Base-by-base conservation (phyloP, 345 rosid genomes). In the Gossypium stocksii region DNA sequence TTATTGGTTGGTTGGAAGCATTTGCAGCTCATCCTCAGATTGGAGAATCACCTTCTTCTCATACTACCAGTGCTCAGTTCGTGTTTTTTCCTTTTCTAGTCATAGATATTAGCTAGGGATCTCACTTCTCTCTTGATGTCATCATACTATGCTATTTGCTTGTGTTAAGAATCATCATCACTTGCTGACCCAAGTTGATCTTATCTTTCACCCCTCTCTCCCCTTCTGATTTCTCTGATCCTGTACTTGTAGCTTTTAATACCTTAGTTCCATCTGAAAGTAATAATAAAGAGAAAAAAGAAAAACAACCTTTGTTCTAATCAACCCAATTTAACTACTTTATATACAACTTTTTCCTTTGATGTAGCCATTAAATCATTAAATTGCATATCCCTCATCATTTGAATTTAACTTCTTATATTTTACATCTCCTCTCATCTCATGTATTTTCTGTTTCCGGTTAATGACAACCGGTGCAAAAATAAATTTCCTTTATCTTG, bases 1-100 rank as follows among this genome's bases (percentile, higher is more conserved):
- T 95, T 17, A 70, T 80, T 78, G 94, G 89, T 22, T 95, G 99
- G 98, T 87, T 95, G 51, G 87, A 93, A 82, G 98, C 97, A 4
- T 95, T 95, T 82, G 77, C 92, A 19, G 90, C 94, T 74, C 98
- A 95, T 80, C 99, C 97, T 80, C 90, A 79, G 89, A 95, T 95
- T 63, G 99, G 96, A 25, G 81, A 77, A 22, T 73, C 90, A 70
- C 80, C 93, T 23, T 60, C 86, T 9, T 65, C 66, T 11, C 76
- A 67, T 51, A 58, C 86, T 3, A 66, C 86, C 76, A 73, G 85
- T 78, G 86, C 90, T 82, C 86, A 82, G 91, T 88, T 29, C 51
- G 76, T 73, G 52, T 68, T 72, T 25, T 7, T 9, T 41, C 72
- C 22, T 13, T 51, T 70, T 58, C 13, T 23, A 11, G 61, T 12